Percentiles rank a stretch among this genome's conserved stretches.
These are phyloP conservation scores for Coemansia sp. DNA, from an alignment of 192 early-diverging fungal species.

Conservation along the genomic window DNA sequence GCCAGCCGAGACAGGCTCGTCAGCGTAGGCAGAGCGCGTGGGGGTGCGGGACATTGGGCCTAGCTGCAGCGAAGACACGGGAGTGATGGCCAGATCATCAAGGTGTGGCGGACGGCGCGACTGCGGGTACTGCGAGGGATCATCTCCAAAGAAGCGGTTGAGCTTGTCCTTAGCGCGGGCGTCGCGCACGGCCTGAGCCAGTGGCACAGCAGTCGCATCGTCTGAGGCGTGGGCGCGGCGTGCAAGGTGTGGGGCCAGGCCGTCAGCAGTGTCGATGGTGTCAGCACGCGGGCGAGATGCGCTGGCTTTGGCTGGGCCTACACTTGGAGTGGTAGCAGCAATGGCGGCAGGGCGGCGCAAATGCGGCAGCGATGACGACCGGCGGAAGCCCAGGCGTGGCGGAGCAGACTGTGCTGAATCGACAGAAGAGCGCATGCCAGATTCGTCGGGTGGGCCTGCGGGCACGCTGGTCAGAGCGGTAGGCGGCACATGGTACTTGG, in stretches of 20 bases:
- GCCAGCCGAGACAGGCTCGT: conserved; percentile 23
- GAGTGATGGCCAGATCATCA: conserved; percentile 39
- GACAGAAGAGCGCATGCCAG: background rate
- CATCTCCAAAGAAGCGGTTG: conserved; percentile 65
- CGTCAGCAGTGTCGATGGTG: conserved; percentile 41
- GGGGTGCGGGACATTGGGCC: conserved; percentile 27
- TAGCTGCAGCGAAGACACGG: conserved; percentile 27
- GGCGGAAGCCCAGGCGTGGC: conserved; percentile 34
- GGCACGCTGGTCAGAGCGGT: conserved; percentile 47
- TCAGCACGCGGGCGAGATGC: conserved; percentile 45
- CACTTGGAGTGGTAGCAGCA: background rate
- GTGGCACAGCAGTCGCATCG: conserved; percentile 4
- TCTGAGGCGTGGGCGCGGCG: conserved; percentile 24
- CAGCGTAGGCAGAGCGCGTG: conserved; percentile 36
- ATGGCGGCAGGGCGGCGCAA: conserved; percentile 26
- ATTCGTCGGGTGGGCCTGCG: conserved; percentile 20
- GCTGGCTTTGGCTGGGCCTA: background rate
- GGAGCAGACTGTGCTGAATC: background rate
- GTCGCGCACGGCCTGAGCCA: conserved; percentile 31
- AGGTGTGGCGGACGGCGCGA: conserved; percentile 27
- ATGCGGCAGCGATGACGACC: conserved; percentile 47
- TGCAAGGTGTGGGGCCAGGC: conserved; percentile 37
- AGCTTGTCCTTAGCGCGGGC: conserved; percentile 57
- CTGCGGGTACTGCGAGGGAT: conserved; percentile 38
- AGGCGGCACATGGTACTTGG: conserved; percentile 37